Evolutionary conservation across 805 yeast species (phyloP), one percentile per base, ranked within the genome.

Genomic region (Nakazawaea ishiwadae): DNA sequence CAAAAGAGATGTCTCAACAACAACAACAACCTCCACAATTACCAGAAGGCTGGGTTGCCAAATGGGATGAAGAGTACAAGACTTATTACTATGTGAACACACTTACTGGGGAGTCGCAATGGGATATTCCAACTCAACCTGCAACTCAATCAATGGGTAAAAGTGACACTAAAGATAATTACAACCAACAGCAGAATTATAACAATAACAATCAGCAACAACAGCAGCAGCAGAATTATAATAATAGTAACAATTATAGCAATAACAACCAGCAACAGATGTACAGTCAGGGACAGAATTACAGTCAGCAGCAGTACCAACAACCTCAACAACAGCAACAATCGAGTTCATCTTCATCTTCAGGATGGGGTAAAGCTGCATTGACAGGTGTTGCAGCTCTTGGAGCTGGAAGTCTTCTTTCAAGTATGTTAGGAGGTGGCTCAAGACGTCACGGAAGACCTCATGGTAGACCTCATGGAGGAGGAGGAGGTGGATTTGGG

Each of bases 271-370:
- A 12, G 32, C 38, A 18, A 23, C 28, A 20, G 40, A 35, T 20
- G 35, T 29, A 29, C 45, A 38, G 11, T 38, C n/a, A n/a, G 96
- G 96, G 96, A 62, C 18, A 66, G 58, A 51, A 53, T 64, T 44
- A 59, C 29, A 39, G 52, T 35, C 65, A 60, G 38, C 66, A 62
- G 37, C 54, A 51, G 14, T 58, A 55, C 33, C 53, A 46, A 31
- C 50, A 41, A 32, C 52, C 48, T 16, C 48, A 42, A 21, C 50
- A 45, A 28, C 45, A 39, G 21, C 46, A 38, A 21, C 46, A 44
- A 17, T 42, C 39, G 11, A 23, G 43, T 44, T 16, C 35, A 42
- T 35, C 26, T 24, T 19, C 39, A 6, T 28, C 36, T 19, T 34
- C 31, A 5, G 33, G 37, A 19, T 19, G 38, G 28, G 46, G 46